Percentiles rank a stretch among this genome's conserved stretches.
Evolutionary conservation across 352 stramenopile species (phyloP).

Genomic region (Globisporangium cylindrosporum): DNA sequence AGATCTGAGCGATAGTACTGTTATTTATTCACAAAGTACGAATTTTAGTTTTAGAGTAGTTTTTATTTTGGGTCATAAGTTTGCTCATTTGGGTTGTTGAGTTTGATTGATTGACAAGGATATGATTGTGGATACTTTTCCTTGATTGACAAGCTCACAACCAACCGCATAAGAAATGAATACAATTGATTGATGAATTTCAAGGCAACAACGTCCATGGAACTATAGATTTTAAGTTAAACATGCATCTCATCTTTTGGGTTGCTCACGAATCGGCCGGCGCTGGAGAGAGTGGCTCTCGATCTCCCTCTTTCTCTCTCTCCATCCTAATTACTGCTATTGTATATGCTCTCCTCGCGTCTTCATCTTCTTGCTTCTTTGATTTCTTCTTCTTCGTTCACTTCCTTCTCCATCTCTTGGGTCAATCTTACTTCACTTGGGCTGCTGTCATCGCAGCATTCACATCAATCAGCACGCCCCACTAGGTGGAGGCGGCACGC

Average conservation of each 20-base stretch:
- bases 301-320: conserved; percentile 4
- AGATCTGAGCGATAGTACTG: not conserved
- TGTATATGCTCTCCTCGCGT: not conserved
- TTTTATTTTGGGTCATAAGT: too few species aligned
- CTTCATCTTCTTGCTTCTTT: not conserved
- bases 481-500: not conserved
- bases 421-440: not conserved
- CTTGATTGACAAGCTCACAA: not conserved
- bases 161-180: not conserved
- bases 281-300: not conserved
- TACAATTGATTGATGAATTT: not conserved
- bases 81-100: not conserved
- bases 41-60: not conserved
- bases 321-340: conserved; percentile 1
- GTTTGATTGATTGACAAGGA: not conserved
- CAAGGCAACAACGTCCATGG: not conserved
- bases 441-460: not conserved
- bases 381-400: not conserved
- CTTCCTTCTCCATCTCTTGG: not conserved
- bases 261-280: not conserved
- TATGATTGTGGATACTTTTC: too few species aligned
- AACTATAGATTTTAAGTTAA: conserved; percentile 13
- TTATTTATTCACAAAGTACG: not conserved
- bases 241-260: conserved; percentile 1
- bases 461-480: not conserved